A percentile compares a stretch with the other conserved stretches of the same genome.
Evolutionary conservation across 495 filamentous ascomycete species (phyloP).

Genomic region (Aspergillus sclerotiicarbonarius): DNA sequence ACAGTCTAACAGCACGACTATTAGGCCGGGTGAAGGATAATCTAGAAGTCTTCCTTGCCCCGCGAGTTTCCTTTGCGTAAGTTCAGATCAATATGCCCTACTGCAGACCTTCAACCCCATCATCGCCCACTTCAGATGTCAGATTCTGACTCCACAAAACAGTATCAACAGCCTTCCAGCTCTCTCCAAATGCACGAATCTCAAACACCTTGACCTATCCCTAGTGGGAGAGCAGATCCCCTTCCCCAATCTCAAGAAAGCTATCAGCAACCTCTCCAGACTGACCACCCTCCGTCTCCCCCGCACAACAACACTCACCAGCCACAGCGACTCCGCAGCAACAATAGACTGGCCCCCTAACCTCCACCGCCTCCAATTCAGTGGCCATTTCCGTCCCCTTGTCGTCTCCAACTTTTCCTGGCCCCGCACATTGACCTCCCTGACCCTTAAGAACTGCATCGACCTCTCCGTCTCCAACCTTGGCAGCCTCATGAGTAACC

Average conservation of each 20-base stretch:
- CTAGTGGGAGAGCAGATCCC: constrained; percentile 55
- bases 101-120: not conserved
- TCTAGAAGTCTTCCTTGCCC: constrained; percentile 63
- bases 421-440: constrained; percentile 27
- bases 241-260: constrained; percentile 51
- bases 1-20: constrained; percentile 63
- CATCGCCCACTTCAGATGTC: not conserved
- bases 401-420: constrained; percentile 28
- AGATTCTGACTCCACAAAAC: not conserved
- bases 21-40: constrained; percentile 56
- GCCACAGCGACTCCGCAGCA: constrained; percentile 1
- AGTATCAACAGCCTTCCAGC: constrained; percentile 62
- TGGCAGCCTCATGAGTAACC: constrained; percentile 24
- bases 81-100: constrained; percentile 10
- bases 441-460: constrained; percentile 28
- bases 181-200: constrained; percentile 57
- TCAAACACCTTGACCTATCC: constrained; percentile 57
- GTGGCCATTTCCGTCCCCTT: constrained; percentile 25
- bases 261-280: constrained; percentile 46
- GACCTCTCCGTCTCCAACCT: constrained; percentile 27
- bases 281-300: constrained; percentile 57
- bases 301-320: constrained; percentile 39
- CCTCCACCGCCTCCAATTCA: constrained; percentile 24
- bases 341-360: constrained; percentile 19
- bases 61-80: constrained; percentile 61